A percentile compares a stretch with the other conserved stretches of the same genome.
Evolutionary conservation across 2,329 filamentous ascomycete species (phyloP).

Genomic region (Pseudogymnoascus destructans): DNA sequence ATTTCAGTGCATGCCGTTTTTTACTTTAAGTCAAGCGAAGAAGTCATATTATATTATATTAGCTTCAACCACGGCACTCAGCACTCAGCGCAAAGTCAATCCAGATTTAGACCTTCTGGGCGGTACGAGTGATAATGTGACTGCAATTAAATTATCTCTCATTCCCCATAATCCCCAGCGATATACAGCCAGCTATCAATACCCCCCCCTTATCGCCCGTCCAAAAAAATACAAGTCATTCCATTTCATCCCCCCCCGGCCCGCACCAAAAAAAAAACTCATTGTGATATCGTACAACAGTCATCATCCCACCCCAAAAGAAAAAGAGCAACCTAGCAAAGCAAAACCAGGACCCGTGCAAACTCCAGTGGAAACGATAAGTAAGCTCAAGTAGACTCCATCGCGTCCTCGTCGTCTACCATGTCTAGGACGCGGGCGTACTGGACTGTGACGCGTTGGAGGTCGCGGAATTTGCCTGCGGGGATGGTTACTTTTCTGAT

Average conservation of each 20-base stretch:
- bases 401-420: constrained; percentile 20
- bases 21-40: no score
- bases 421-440: constrained; percentile 75
- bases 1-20: no score
- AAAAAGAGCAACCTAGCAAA: constrained; percentile 1
- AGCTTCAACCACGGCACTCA: neutral
- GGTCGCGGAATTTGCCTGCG: constrained; percentile 82
- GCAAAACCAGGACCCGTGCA: neutral
- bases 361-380: neutral
- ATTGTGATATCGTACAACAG: constrained; percentile 1
- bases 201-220: neutral
- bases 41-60: neutral
- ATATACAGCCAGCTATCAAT: neutral
- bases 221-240: neutral
- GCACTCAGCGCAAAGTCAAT: no score
- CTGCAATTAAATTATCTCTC: neutral
- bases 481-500: neutral
- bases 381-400: neutral
- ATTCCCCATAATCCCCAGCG: neutral
- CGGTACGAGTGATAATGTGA: neutral
- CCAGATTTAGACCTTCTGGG: neutral
- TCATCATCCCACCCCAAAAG: neutral
- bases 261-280: neutral
- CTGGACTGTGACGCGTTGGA: constrained; percentile 88
- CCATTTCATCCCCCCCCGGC: neutral